Percentiles rank a stretch among this genome's conserved stretches.
phyloP scores from a whole-genome alignment of 1,284 basidiomycete genomes.

The Sporisorium exsertum region DNA sequence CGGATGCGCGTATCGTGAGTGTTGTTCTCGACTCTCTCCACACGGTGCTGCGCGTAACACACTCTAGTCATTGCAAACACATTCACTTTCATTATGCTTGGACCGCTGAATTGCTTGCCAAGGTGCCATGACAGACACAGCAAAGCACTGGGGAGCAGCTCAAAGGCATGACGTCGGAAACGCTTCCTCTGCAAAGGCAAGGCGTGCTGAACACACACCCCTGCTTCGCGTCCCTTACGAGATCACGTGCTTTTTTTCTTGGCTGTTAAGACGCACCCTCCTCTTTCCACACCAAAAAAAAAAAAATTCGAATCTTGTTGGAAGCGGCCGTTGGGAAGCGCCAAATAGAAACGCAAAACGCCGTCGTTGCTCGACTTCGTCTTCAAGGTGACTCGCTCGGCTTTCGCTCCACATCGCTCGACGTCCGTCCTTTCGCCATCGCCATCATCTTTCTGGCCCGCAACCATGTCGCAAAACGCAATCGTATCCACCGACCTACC shows the following conservation, averaged over 20 bases:
- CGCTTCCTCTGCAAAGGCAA: not conserved
- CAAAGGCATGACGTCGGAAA: too few species aligned
- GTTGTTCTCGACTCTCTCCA: constrained; percentile 1
- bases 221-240: constrained; percentile 8
- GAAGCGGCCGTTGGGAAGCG: constrained; percentile 3
- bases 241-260: constrained; percentile 22
- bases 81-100: too few species aligned
- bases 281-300: not conserved
- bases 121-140: too few species aligned
- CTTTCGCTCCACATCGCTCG: not conserved
- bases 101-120: too few species aligned
- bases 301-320: constrained; percentile 1
- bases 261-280: constrained; percentile 13
- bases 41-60: too few species aligned
- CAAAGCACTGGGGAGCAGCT: too few species aligned
- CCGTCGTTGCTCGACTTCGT: not conserved
- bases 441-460: not conserved
- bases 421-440: not conserved
- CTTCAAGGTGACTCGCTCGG: constrained; percentile 6
- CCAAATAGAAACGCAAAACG: not conserved
- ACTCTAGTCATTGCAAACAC: too few species aligned
- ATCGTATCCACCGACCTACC: constrained; percentile 61
- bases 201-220: constrained; percentile 11
- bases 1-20: constrained; percentile 13
- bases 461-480: constrained; percentile 36